Evolutionary conservation across 352 stramenopile genomes (phyloP).

Genomic region (Phytophthora brassicae): DNA sequence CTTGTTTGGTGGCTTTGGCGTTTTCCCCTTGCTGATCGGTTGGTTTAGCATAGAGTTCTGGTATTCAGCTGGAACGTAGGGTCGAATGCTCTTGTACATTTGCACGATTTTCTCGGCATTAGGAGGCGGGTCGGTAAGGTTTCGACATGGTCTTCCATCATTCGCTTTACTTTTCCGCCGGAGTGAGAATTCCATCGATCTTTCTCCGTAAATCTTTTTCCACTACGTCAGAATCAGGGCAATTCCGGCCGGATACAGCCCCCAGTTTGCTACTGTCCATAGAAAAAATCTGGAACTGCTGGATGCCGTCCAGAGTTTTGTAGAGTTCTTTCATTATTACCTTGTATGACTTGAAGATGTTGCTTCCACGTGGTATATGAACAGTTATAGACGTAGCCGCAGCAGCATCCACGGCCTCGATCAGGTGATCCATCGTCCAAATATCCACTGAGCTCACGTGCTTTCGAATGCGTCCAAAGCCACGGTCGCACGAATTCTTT

Average conservation of each 20-base stretch:
- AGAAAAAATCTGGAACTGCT: conserved; percentile 15
- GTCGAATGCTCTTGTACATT: conserved; percentile 10
- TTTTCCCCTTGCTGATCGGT: no score
- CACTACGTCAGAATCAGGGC: background rate
- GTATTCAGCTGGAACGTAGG: no score
- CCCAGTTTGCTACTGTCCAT: background rate
- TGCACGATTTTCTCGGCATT: conserved; percentile 18
- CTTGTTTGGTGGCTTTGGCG: no score
- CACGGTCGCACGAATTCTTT: background rate
- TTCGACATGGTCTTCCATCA: conserved; percentile 6
- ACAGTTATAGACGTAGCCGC: background rate
- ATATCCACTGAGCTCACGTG: background rate
- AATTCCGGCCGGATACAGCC: background rate
- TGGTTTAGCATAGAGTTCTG: no score
- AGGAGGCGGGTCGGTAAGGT: background rate
- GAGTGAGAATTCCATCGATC: conserved; percentile 9
- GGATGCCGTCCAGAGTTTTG: conserved; percentile 2
- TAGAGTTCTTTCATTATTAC: conserved; percentile 1
- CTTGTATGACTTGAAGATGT: conserved; percentile 12
- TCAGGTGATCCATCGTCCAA: background rate
- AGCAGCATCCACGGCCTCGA: background rate
- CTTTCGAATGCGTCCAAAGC: background rate
- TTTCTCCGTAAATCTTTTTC: conserved; percentile 1
- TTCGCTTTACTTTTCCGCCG: no score
- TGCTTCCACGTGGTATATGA: background rate